Evolutionary conservation across 164 flowering plant species (phyloP).

Genomic region (Santalum album): DNA sequence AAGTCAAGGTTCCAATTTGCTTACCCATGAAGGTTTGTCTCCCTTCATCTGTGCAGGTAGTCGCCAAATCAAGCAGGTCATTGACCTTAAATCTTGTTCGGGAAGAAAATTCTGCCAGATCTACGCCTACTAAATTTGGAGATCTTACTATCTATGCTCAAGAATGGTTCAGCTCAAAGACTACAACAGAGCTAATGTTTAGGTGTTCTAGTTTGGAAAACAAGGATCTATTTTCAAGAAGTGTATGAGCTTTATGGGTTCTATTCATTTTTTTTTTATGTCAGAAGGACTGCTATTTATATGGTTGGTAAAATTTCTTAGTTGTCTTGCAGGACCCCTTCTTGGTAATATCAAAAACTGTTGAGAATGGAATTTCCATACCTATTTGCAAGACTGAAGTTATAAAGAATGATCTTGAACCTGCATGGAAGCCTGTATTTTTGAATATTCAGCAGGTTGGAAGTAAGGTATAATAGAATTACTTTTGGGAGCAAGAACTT

Average conservation of each 20-base stretch:
- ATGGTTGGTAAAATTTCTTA: slow-evolving; percentile 6
- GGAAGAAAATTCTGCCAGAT: slow-evolving; percentile 24
- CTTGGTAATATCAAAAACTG: slow-evolving; percentile 46
- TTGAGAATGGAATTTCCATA: slow-evolving; percentile 34
- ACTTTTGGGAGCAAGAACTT: not conserved
- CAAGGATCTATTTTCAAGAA: slow-evolving; percentile 75
- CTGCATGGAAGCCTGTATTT: slow-evolving; percentile 52
- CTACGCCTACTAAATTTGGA: slow-evolving; percentile 23
- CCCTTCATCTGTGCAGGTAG: slow-evolving; percentile 44
- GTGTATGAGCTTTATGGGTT: slow-evolving; percentile 35
- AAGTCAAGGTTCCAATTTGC: not conserved
- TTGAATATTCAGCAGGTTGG: slow-evolving; percentile 61
- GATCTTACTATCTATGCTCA: slow-evolving; percentile 63
- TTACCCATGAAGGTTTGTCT: not conserved
- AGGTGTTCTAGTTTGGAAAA: slow-evolving; percentile 70
- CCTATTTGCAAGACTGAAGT: slow-evolving; percentile 70
- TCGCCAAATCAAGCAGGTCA: slow-evolving; percentile 43
- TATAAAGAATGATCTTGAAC: slow-evolving; percentile 46
- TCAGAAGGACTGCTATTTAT: slow-evolving; percentile 5
- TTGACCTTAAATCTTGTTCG: slow-evolving; percentile 53
- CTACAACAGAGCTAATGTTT: slow-evolving; percentile 46
- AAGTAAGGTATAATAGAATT: slow-evolving; percentile 42
- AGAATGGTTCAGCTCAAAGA: slow-evolving; percentile 59
- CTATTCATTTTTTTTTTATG: slow-evolving; percentile 4
- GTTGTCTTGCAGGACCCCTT: slow-evolving; percentile 53